These are phyloP conservation scores for Miscanthus sacchariflorus DNA, from an alignment of 202 grass and related monocot genomes.

Conservation along the genomic window DNA sequence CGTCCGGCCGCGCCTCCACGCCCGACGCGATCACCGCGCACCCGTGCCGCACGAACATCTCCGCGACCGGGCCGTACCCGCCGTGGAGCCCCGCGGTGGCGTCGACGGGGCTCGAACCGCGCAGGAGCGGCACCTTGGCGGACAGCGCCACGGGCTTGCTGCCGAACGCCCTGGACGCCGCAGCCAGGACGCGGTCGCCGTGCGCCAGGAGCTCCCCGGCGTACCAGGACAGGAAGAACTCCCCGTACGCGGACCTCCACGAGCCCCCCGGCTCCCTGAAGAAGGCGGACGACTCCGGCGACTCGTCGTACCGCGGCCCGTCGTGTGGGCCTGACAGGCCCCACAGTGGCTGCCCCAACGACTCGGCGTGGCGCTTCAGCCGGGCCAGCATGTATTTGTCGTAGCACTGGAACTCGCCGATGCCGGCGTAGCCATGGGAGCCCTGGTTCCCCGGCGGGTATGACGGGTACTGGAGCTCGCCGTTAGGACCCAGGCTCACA, in stretches of 20 bases:
- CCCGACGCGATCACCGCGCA: constrained; percentile 65
- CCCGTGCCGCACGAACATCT: constrained; percentile 65
- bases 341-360: constrained; percentile 61
- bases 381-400: constrained; percentile 77
- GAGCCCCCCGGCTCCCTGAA: constrained; percentile 70
- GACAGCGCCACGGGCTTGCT: constrained; percentile 58
- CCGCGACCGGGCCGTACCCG: constrained; percentile 61
- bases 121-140: constrained; percentile 70
- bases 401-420: constrained; percentile 91
- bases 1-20: constrained; percentile 61
- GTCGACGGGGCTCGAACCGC: constrained; percentile 56
- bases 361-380: constrained; percentile 57
- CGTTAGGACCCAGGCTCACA: constrained; percentile 72
- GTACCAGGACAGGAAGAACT: constrained; percentile 98
- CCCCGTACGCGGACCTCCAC: constrained; percentile 64
- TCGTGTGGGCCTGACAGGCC: constrained; percentile 72
- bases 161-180: constrained; percentile 54
- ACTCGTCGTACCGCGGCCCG: constrained; percentile 62
- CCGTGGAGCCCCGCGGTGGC: constrained; percentile 73
- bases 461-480: constrained; percentile 82
- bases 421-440: constrained; percentile 51
- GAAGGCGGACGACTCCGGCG: constrained; percentile 58
- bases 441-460: constrained; percentile 56
- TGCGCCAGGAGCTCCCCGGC: constrained; percentile 64
- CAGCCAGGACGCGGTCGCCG: constrained; percentile 63